phyloP scores from a whole-genome alignment of 768 basidiomycete species.

The Clathrus columnatus region DNA sequence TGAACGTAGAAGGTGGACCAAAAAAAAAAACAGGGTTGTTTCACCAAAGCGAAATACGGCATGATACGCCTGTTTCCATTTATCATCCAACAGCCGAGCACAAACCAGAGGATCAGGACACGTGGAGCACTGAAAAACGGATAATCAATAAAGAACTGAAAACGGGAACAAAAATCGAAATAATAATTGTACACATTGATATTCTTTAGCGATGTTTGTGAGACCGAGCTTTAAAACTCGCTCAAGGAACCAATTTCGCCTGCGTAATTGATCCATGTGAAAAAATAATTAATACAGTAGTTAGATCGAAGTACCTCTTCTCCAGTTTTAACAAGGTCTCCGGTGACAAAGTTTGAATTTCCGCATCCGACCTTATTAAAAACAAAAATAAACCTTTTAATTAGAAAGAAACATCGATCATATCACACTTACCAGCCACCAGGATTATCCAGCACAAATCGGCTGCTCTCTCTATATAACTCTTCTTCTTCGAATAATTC shows the following conservation, averaged over 20 bases:
- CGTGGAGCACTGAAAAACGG: slow-evolving; percentile 51
- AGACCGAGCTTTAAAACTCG: slow-evolving; percentile 86
- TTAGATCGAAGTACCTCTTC: slow-evolving; percentile 46
- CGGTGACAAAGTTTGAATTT: slow-evolving; percentile 70
- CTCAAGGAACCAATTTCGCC: slow-evolving; percentile 93
- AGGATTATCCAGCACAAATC: slow-evolving; percentile 89
- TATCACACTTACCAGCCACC: slow-evolving; percentile 27
- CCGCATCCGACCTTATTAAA: slow-evolving; percentile 40
- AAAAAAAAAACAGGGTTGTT: too few relatives aligned
- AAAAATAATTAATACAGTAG: not conserved
- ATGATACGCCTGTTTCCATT: slow-evolving; percentile 85
- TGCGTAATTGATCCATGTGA: slow-evolving; percentile 21
- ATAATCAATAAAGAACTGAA: not conserved
- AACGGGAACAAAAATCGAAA: not conserved
- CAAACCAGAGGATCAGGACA: slow-evolving; percentile 77
- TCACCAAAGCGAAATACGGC: slow-evolving; percentile 80
- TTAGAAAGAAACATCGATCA: not conserved
- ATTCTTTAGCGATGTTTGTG: slow-evolving; percentile 84
- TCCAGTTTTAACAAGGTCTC: slow-evolving; percentile 85
- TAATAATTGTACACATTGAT: slow-evolving; percentile 66
- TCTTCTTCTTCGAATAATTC: slow-evolving; percentile 88
- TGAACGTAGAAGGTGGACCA: not conserved
- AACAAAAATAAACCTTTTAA: not conserved
- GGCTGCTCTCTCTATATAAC: slow-evolving; percentile 80
- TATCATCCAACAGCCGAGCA: slow-evolving; percentile 82